Conservation (phyloP, 2,329 filamentous ascomycete species). For the Ceratocystis diversiconidia region DNA sequence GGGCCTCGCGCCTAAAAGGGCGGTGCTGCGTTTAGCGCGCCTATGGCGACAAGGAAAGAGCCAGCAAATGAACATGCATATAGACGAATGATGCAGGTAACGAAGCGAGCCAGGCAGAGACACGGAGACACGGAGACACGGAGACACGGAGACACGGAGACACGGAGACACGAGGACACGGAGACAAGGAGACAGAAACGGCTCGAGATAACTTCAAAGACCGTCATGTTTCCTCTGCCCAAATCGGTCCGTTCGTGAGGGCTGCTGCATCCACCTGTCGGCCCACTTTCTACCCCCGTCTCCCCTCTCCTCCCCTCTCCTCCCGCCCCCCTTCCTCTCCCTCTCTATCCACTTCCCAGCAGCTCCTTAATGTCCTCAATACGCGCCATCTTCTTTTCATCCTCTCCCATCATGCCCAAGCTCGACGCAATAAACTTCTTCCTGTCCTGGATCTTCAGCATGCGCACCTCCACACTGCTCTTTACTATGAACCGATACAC, state of each 20-base stretch:
- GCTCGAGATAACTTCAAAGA: no score
- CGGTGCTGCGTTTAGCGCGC: neutral
- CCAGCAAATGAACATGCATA: no score
- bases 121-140: no score
- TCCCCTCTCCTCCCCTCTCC: neutral
- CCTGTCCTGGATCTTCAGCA: slow-evolving; percentile 82
- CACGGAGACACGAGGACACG: no score
- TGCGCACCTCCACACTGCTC: slow-evolving; percentile 85
- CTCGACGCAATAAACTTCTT: slow-evolving; percentile 97
- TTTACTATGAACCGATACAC: slow-evolving; percentile 82
- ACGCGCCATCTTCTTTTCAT: slow-evolving; percentile 77
- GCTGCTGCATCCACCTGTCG: no score
- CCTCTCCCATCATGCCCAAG: slow-evolving; percentile 85
- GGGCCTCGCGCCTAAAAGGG: neutral
- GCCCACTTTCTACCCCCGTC: neutral
- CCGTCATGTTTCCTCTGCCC: no score
- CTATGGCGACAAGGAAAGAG: neutral
- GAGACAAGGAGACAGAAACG: no score
- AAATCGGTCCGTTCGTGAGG: no score
- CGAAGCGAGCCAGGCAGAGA: no score
- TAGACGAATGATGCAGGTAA: no score
- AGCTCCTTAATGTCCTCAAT: slow-evolving; percentile 92
- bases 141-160: no score
- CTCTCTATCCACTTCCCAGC: slow-evolving; percentile 29
- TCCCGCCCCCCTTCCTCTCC: neutral